A percentile compares a stretch with the other conserved stretches of the same genome.
These are phyloP conservation scores for Alternaria novae-zelandiae DNA, from an alignment of 2,329 filamentous ascomycete species.

Conservation along the genomic window DNA sequence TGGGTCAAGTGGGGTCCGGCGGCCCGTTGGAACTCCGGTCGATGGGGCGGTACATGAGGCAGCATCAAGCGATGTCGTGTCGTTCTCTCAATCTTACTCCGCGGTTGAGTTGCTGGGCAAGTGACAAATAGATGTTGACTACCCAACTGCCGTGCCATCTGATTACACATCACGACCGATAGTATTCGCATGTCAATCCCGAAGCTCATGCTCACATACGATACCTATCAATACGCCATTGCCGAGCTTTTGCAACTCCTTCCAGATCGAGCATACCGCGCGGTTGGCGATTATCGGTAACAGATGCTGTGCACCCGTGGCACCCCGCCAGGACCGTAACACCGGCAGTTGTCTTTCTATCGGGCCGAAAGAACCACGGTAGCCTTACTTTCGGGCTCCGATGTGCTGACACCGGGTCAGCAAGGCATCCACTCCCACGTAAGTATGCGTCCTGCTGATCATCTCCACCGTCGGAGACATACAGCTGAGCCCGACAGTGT, in stretches of 20 bases:
- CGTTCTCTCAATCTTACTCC: not conserved
- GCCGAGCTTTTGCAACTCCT: not conserved
- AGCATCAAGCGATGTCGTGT: not conserved
- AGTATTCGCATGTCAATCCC: too few relatives aligned
- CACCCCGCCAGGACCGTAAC: not conserved
- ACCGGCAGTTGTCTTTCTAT: not conserved
- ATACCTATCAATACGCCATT: not conserved
- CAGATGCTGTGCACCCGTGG: not conserved
- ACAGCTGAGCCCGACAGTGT: not conserved
- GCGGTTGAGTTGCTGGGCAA: not conserved
- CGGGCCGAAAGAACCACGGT: not conserved
- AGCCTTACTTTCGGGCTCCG: not conserved
- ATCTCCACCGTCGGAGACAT: not conserved
- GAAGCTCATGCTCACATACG: not conserved
- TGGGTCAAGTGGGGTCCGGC: not conserved
- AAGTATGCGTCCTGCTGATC: not conserved
- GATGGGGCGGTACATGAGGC: not conserved
- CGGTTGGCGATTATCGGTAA: not conserved
- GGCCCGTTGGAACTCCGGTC: not conserved
- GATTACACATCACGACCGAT: not conserved
- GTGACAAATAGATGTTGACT: not conserved
- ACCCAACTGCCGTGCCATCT: not conserved
- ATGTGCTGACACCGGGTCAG: not conserved
- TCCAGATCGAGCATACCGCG: not conserved
- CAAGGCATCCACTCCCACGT: not conserved